Evolutionary conservation across 805 yeast genomes (phyloP), one percentile per base, ranked within the genome.

Genomic region (Dipodascopsis tothii): DNA sequence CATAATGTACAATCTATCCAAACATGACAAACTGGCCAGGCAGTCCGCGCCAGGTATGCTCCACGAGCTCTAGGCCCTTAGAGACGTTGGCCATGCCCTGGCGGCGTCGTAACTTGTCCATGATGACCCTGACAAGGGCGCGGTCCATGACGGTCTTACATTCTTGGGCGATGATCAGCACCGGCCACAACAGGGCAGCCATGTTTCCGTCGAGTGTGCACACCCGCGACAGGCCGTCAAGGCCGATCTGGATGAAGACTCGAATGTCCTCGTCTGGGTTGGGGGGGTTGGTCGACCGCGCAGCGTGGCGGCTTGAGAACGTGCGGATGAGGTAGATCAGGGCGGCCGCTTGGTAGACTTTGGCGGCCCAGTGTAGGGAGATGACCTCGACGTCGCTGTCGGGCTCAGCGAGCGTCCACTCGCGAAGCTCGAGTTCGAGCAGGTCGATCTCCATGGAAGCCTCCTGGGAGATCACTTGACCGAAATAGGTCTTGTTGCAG

Each of bases 161-260:
- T 21, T 50, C 54, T 21, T 38, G 40, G 19, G 54, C 54, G 9
- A 50, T 46, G 2, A 50, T 49, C 22, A 46, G 33, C 5, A 50
- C 49, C 17, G 54, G 54, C 54, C 54, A 50, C 20, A 50, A 40
- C 22, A 50, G 30, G 27, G 48, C 51, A 4, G 54, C 54, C 54
- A 47, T 50, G 28, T 44, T 47, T 3, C 52, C 54, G 17, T 48
- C 54, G 6, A 50, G 38, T 2, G 54, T 47, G 21, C 54, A 50
- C 18, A 50, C 52, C 4, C 49, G 39, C 6, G 53, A 48, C 4
- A 50, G 44, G 20, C 48, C 41, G 16, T 48, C 49, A 21, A 50
- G 40, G 6, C 49, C 54, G 3, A 50, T 41, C 33, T 37, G 32
- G 11, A 33, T 17, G 30, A 25, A 25, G 11, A 14, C 9, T 9